Conservation (phyloP, 2,329 filamentous ascomycete genomes). For the Calonectria hawksworthii region DNA sequence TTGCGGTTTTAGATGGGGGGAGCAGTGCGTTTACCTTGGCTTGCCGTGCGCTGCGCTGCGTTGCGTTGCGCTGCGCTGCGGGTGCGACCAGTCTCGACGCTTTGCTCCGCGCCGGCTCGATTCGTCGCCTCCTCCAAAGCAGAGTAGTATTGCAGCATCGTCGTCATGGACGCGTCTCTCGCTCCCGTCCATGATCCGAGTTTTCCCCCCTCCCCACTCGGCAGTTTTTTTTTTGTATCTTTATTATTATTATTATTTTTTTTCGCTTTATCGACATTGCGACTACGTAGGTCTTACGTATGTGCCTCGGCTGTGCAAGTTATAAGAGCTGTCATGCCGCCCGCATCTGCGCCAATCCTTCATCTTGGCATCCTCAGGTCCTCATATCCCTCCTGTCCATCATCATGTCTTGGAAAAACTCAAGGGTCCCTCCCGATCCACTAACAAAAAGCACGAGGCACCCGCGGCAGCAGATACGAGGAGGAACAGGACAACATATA, state of each 20-base stretch:
- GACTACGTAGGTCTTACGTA: slow-evolving; percentile 7
- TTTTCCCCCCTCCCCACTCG: neutral
- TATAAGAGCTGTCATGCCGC: slow-evolving; percentile 3
- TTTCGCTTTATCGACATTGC: neutral
- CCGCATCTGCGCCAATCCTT: neutral
- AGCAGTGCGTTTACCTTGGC: neutral
- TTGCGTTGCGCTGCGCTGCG: neutral
- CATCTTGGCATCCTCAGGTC: neutral
- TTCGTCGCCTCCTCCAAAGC: neutral
- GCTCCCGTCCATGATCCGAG: slow-evolving; percentile 12
- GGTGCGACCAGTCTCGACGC: neutral
- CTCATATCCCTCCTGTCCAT: slow-evolving; percentile 1
- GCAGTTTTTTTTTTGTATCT: neutral
- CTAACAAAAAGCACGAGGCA: slow-evolving; percentile 2
- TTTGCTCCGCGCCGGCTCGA: neutral
- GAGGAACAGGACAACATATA: neutral
- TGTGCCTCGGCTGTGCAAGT: slow-evolving; percentile 2
- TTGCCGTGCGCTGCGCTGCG: neutral
- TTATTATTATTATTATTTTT: neutral
- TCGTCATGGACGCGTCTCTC: slow-evolving; percentile 28
- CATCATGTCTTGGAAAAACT: neutral
- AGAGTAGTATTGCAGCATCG: slow-evolving; percentile 19
- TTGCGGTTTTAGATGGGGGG: neutral
- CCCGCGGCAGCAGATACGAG: slow-evolving; percentile 8
- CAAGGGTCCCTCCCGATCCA: neutral